Percentiles rank a stretch among this genome's conserved stretches.
phyloP scores from a whole-genome alignment of 768 basidiomycete species.

The Royoungia palumana region DNA sequence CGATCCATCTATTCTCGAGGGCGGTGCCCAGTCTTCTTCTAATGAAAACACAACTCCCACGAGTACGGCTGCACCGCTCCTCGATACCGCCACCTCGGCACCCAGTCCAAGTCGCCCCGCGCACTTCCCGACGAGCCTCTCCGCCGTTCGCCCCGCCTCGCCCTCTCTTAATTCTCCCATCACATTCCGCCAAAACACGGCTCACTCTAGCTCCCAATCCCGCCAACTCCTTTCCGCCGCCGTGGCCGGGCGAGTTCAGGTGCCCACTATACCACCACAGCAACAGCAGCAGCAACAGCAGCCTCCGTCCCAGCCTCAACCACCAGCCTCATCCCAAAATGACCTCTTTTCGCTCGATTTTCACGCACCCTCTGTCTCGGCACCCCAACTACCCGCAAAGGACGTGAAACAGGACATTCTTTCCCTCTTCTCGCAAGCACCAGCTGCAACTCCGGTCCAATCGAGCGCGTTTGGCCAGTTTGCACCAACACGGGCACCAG shows the following conservation, averaged over 20 bases:
- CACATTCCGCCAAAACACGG: conserved; percentile 19
- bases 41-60: background rate
- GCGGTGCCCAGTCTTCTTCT: conserved; percentile 18
- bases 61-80: background rate
- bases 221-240: conserved; percentile 30
- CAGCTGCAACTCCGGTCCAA: conserved; percentile 29
- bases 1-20: conserved; percentile 78
- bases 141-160: conserved; percentile 29
- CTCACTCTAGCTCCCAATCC: conserved; percentile 19
- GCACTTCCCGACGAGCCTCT: conserved; percentile 16
- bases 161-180: conserved; percentile 25
- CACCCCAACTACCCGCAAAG: conserved; percentile 46
- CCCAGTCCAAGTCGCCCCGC: background rate
- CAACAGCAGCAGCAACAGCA: conserved; percentile 11
- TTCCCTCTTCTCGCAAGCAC: conserved; percentile 64
- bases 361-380: conserved; percentile 48
- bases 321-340: conserved; percentile 39
- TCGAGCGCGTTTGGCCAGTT: conserved; percentile 39
- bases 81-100: conserved; percentile 8
- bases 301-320: conserved; percentile 13
- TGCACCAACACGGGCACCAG: conserved; percentile 18
- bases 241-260: conserved; percentile 36
- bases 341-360: conserved; percentile 88
- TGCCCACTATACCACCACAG: conserved; percentile 2
- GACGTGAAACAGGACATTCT: conserved; percentile 85